phyloP scores from a whole-genome alignment of 371 early-diverging fungal species.

The Globomyces sp. region DNA sequence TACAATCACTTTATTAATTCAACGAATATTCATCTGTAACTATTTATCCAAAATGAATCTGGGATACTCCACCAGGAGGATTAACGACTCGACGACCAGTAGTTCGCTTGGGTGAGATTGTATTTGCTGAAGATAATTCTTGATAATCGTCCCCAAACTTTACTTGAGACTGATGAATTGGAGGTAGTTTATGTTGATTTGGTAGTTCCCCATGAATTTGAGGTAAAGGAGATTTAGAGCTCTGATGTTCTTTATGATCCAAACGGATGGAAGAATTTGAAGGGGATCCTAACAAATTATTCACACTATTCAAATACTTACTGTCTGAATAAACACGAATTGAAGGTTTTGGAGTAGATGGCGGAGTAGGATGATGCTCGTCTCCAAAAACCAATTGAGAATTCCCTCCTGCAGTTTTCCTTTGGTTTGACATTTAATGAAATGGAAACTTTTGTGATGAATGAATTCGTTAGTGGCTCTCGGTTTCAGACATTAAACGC shows the following conservation, averaged over 20 bases:
- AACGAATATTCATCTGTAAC: neutral
- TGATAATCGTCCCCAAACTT: constrained; percentile 6
- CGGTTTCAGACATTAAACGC: no score
- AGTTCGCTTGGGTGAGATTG: neutral
- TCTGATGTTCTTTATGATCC: constrained; percentile 1
- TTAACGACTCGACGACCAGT: neutral
- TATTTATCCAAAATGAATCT: constrained; percentile 2
- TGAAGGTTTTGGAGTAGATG: neutral
- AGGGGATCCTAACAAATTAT: constrained; percentile 3
- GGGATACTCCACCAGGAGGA: neutral
- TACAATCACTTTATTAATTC: no score
- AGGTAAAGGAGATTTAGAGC: neutral
- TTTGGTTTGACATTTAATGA: neutral
- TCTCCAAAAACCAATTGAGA: constrained; percentile 7
- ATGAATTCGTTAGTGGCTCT: no score
- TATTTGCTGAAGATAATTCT: no score
- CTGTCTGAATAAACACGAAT: neutral
- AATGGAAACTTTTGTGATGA: no score
- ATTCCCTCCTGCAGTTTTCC: neutral
- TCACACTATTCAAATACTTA: neutral
- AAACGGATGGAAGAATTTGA: constrained; percentile 1
- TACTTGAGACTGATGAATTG: neutral
- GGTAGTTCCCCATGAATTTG: neutral
- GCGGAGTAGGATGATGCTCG: neutral
- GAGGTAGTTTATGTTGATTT: constrained; percentile 1